Evolutionary conservation across 2,329 filamentous ascomycete species (phyloP).

Genomic region (Neocatenulostroma microsporum): DNA sequence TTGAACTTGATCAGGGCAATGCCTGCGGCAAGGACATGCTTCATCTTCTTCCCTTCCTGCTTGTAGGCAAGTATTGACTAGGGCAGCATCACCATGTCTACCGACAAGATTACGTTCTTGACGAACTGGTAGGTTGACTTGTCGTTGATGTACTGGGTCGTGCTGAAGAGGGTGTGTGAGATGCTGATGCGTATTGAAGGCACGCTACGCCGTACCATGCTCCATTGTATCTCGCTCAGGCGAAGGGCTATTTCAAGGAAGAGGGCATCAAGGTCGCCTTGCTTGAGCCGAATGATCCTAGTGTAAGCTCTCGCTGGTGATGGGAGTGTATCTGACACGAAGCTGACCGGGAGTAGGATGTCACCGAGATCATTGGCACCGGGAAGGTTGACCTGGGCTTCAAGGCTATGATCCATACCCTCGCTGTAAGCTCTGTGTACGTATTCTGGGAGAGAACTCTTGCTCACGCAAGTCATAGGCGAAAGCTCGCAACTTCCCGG

Average conservation of each 20-base stretch:
- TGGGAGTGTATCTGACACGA: constrained; percentile 27
- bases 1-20: constrained; percentile 82
- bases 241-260: constrained; percentile 66
- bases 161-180: constrained; percentile 2
- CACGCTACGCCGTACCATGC: constrained; percentile 76
- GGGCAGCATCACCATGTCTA: constrained; percentile 57
- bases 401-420: constrained; percentile 78
- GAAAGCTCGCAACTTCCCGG: constrained; percentile 66
- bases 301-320: constrained; percentile 37
- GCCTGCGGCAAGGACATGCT: constrained; percentile 81
- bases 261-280: constrained; percentile 71
- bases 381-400: constrained; percentile 71
- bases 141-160: constrained; percentile 64
- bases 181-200: constrained; percentile 47
- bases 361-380: constrained; percentile 71
- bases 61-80: constrained; percentile 40
- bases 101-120: constrained; percentile 77
- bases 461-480: too few relatives aligned
- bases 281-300: constrained; percentile 70
- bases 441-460: too few relatives aligned
- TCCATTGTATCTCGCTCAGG: constrained; percentile 67
- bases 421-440: constrained; percentile 57
- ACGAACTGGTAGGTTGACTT: constrained; percentile 59
- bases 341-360: constrained; percentile 44
- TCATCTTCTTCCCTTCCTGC: constrained; percentile 45